Evolutionary conservation across 768 basidiomycete species (phyloP), one percentile per base, ranked within the genome.

Genomic region (Tylopilus felleus): DNA sequence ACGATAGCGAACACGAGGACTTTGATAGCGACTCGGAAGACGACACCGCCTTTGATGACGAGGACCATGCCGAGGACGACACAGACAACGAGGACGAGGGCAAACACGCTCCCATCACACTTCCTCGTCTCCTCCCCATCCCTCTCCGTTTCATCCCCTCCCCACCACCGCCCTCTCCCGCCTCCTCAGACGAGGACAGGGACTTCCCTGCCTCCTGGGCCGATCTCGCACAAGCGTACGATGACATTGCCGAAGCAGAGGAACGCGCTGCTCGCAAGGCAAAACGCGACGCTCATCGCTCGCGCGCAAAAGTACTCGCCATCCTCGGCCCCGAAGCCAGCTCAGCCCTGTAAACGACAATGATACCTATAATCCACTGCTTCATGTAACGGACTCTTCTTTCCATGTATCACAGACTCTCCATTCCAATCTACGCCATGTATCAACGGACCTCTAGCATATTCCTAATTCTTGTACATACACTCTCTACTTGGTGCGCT

Each of bases 401-500:
- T 12, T 29, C 8, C 29, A 29, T 12, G 35, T 36, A 36, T 6
- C 16, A 36, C 35, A 17, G 16, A 17, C 35, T 33, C 12, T 33
- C 5, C 33, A 33, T 16, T 5, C 33, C 13, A 35, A 33, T 12
- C 17, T 36, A 17, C 35, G 17, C 17, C 35, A 36, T 17, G n/a
- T 3, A 17, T 5, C 38, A 19, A 38, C 16, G 6, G 5, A 36
- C n/a, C 36, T 33, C n/a, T n/a, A n/a, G n/a, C n/a, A n/a, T n/a
- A n/a, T n/a, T n/a, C n/a, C n/a, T n/a, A n/a, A n/a, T n/a, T n/a
- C n/a, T n/a, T n/a, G n/a, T n/a, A n/a, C n/a, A n/a, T 33, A 36
- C 8, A n/a, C 17, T 17, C 17, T 1, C 36, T 75, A 85, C 74
- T 82, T 84, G 57, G 72, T 80, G 57, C 83, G 75, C 70, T 78